A percentile compares a stretch with the other conserved stretches of the same genome.
These are phyloP conservation scores for Clohesyomyces aquaticus DNA, from an alignment of 495 filamentous ascomycete genomes.

Conservation along the genomic window DNA sequence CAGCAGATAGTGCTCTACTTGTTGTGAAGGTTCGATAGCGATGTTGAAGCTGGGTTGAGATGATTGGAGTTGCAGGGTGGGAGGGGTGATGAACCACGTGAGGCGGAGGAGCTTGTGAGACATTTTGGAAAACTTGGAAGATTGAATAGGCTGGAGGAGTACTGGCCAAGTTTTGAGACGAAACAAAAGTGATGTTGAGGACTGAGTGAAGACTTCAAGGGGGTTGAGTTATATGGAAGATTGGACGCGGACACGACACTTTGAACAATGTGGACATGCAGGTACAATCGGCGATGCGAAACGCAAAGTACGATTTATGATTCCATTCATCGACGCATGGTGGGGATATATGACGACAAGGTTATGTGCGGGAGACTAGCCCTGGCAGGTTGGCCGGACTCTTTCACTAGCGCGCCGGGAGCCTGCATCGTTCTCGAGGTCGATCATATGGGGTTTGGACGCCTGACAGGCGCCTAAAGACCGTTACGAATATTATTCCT, in stretches of 20 bases:
- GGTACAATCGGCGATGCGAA: background rate
- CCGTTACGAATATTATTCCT: too few species aligned
- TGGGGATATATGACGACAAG: background rate
- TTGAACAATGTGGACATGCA: background rate
- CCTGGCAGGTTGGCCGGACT: too few species aligned
- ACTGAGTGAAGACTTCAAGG: too few species aligned
- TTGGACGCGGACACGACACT: background rate
- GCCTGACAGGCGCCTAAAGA: too few species aligned
- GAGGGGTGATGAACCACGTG: slow-evolving; percentile 1
- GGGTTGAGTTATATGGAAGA: background rate
- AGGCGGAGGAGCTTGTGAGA: slow-evolving; percentile 3
- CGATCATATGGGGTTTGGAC: too few species aligned
- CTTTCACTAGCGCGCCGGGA: too few species aligned
- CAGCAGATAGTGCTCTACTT: slow-evolving; percentile 10
- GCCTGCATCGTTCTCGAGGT: too few species aligned
- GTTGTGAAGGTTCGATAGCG: slow-evolving; percentile 12
- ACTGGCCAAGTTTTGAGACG: background rate
- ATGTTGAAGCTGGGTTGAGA: background rate
- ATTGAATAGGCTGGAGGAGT: background rate
- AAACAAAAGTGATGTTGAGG: slow-evolving; percentile 4
- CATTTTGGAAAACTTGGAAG: background rate
- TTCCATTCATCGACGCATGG: background rate
- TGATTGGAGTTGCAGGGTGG: background rate
- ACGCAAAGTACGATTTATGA: slow-evolving; percentile 1
- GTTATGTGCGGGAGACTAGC: background rate